Percentiles rank a stretch among this genome's conserved stretches.
Evolutionary conservation across 768 basidiomycete species (phyloP).

Genomic region (Serendipita vermifera): DNA sequence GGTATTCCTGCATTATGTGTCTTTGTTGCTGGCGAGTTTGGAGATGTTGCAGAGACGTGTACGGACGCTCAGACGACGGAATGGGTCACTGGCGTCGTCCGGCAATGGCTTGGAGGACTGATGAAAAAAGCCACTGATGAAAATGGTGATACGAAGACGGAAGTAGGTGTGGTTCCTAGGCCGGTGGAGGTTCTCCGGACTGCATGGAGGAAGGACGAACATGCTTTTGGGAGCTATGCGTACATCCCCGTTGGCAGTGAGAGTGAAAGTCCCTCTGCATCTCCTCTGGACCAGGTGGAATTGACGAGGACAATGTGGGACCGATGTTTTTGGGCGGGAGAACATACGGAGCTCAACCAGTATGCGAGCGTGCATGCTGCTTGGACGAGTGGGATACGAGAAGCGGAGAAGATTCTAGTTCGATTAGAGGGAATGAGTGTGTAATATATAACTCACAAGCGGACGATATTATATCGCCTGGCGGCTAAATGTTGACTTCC

Average conservation of each 20-base stretch:
- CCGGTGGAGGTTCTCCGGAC: constrained; percentile 6
- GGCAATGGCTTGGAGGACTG: background rate
- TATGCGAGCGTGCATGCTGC: constrained; percentile 28
- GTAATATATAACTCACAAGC: too few relatives aligned
- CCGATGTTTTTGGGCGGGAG: constrained; percentile 28
- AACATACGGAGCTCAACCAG: constrained; percentile 30
- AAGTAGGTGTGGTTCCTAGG: constrained; percentile 12
- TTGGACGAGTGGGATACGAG: constrained; percentile 25
- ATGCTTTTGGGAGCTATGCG: constrained; percentile 5
- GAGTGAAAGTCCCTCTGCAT: constrained; percentile 11
- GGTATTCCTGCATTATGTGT: background rate
- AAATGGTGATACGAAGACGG: too few relatives aligned
- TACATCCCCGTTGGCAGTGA: constrained; percentile 7
- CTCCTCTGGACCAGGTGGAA: constrained; percentile 27
- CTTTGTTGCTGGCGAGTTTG: constrained; percentile 3
- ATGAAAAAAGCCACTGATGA: too few relatives aligned
- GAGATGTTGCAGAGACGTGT: background rate
- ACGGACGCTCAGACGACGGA: background rate
- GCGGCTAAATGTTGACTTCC: too few relatives aligned
- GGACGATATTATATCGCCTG: too few relatives aligned
- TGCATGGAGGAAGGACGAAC: constrained; percentile 8
- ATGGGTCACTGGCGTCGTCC: background rate
- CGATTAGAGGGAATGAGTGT: background rate
- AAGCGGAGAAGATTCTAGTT: constrained; percentile 19
- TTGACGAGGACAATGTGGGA: constrained; percentile 25